A percentile compares a stretch with the other conserved stretches of the same genome.
phyloP scores from a whole-genome alignment of 1,284 basidiomycete genomes.

The Lignosus rhinocerotis region DNA sequence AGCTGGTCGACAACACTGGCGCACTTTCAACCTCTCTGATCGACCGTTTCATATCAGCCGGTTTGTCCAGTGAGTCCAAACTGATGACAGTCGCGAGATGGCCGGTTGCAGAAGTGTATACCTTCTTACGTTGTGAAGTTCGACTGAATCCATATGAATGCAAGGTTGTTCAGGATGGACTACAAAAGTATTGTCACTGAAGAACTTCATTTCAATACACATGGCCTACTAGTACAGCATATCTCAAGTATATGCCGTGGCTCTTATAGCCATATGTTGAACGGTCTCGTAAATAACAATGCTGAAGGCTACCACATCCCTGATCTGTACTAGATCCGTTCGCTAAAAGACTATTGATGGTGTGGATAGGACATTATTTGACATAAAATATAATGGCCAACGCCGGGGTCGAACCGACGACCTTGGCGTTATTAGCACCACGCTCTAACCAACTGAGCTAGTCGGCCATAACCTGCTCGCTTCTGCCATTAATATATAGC shows the following conservation, averaged over 20 bases:
- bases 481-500: neutral
- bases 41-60: conserved; percentile 7
- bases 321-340: too few species aligned
- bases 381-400: conserved; percentile 8
- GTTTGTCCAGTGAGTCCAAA: conserved; percentile 3
- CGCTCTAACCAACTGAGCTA: conserved; percentile 24
- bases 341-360: too few species aligned
- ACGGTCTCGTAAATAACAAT: too few species aligned
- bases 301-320: too few species aligned
- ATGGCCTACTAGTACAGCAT: too few species aligned
- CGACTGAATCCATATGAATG: conserved; percentile 6
- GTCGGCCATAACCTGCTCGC: neutral
- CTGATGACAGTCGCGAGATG: conserved; percentile 3
- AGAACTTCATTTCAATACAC: neutral
- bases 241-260: too few species aligned
- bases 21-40: neutral
- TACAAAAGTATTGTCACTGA: neutral
- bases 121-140: conserved; percentile 5
- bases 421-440: conserved; percentile 23
- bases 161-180: neutral
- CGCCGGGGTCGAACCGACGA: conserved; percentile 23
- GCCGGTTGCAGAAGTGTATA: neutral
- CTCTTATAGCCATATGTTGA: too few species aligned
- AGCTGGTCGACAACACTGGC: neutral
- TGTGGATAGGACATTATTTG: too few species aligned